Percentiles rank a stretch among this genome's conserved stretches.
These are phyloP conservation scores for Straminergon stramineum DNA, from an alignment of 225 moss, liverwort and hornwort species.

Conservation along the genomic window DNA sequence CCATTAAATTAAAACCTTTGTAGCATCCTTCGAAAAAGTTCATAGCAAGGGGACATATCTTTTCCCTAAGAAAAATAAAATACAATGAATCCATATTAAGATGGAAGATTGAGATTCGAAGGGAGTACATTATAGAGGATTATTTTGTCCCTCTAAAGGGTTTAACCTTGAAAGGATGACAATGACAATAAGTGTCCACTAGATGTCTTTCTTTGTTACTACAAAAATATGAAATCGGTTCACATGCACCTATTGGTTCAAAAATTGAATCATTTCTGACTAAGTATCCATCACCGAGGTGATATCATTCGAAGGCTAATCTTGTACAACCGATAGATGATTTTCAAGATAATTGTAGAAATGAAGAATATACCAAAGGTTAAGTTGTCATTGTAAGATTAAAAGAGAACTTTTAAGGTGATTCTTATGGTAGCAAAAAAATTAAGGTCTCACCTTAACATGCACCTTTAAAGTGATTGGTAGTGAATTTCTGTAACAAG, in stretches of 20 bases:
- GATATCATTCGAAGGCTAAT: rapidly evolving
- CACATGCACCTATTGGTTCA: neutral
- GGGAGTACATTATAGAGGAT: neutral
- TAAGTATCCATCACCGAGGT: neutral
- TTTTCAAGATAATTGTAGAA: neutral
- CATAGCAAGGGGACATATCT: neutral
- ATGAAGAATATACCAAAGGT: neutral
- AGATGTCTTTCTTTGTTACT: neutral
- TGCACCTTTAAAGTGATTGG: neutral
- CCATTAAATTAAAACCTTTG: neutral
- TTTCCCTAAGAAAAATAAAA: neutral
- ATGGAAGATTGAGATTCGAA: neutral
- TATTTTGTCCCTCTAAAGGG: neutral
- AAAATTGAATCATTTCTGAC: neutral
- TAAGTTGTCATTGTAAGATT: rapidly evolving
- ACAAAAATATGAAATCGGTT: neutral
- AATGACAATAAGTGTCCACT: neutral
- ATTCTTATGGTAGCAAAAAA: neutral
- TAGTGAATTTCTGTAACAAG: neutral
- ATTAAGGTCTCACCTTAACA: neutral
- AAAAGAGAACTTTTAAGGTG: neutral
- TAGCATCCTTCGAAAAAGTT: neutral
- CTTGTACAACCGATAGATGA: neutral
- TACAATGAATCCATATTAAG: rapidly evolving
- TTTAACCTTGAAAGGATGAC: rapidly evolving